These are phyloP conservation scores for Protomyces pachydermus DNA, from an alignment of 1,139 yeast genomes.

Conservation along the genomic window DNA sequence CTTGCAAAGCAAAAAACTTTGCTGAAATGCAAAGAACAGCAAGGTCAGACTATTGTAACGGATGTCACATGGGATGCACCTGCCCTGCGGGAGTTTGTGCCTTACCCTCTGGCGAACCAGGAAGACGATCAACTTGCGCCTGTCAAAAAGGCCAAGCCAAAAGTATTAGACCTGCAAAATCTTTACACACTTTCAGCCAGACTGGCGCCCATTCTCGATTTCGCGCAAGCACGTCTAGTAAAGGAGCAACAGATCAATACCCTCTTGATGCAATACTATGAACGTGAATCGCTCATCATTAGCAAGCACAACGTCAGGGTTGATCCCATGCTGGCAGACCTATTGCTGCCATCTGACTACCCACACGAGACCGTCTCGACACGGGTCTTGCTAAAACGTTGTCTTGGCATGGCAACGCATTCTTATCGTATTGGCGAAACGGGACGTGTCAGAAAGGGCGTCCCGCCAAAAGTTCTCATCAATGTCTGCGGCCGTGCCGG, in stretches of 20 bases:
- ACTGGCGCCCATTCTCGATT: background rate
- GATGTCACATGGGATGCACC: conserved; percentile 7
- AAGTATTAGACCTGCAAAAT: background rate
- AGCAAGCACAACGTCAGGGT: conserved; percentile 2
- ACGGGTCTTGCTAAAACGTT: background rate
- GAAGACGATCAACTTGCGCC: background rate
- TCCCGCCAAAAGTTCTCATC: conserved; percentile 3
- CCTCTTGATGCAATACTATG: background rate
- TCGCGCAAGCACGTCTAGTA: background rate
- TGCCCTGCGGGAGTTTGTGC: conserved; percentile 1
- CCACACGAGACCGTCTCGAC: background rate
- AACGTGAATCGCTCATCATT: background rate
- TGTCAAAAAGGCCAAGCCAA: background rate
- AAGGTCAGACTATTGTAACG: conserved; percentile 11
- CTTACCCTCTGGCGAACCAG: conserved; percentile 7
- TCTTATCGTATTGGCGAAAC: background rate
- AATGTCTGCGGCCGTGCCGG: conserved; percentile 1
- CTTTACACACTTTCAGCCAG: conserved; percentile 1
- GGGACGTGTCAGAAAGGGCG: background rate
- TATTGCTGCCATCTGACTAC: background rate
- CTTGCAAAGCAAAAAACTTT: conserved; percentile 11
- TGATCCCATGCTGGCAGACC: conserved; percentile 2
- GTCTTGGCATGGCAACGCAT: background rate
- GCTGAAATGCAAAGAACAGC: conserved; percentile 17
- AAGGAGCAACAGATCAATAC: background rate